Base-by-base conservation (phyloP, 768 basidiomycete species). In the Solioccasus polychromus region DNA sequence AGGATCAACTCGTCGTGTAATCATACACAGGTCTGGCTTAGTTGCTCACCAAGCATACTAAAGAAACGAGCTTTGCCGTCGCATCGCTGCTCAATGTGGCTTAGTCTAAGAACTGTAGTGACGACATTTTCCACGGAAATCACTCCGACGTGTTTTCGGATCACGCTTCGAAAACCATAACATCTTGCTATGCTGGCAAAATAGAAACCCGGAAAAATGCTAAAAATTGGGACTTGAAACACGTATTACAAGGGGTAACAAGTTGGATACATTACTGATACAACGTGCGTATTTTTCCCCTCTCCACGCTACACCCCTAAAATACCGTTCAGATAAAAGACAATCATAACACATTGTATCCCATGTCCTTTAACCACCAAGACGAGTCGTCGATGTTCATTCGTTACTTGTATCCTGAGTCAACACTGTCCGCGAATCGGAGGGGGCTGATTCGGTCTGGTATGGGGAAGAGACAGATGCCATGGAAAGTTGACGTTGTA, bases 401-500 rank as follows among this genome's bases (percentile, higher is more conserved):
- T 64, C 57, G 31, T 18, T 43, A 42, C 26, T 36, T n/a, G 55
- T 37, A 38, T 45, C 25, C 15, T 52, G 54, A 2, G 59, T 37
- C 44, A 62, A 50, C 18, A 47, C 39, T 38, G 57, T 50, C 48
- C 54, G 57, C 42, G 62, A 54, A 31, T 64, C 62, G 14, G 58
- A 50, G n/a, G 26, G 40, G 5, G 49, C 19, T 15, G 30, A 44
- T 38, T 52, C 55, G 5, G 48, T 8, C 8, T 49, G 20, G 8
- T 29, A 48, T 2, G 48, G 23, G 12, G 62, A 41, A 15, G 60
- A n/a, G 12, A 57, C 18, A 8, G 61, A 52, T 3, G 55, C 15
- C 62, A 64, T 55, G 8, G 62, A 62, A 15, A 54, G 55, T 39
- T 63, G 59, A 9, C 62, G 60, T 19, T 62, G 57, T 30, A 63